Percentiles rank a stretch among this genome's conserved stretches.
Evolutionary conservation across 345 rosid species (phyloP).

Genomic region (Gossypium arboreum): DNA sequence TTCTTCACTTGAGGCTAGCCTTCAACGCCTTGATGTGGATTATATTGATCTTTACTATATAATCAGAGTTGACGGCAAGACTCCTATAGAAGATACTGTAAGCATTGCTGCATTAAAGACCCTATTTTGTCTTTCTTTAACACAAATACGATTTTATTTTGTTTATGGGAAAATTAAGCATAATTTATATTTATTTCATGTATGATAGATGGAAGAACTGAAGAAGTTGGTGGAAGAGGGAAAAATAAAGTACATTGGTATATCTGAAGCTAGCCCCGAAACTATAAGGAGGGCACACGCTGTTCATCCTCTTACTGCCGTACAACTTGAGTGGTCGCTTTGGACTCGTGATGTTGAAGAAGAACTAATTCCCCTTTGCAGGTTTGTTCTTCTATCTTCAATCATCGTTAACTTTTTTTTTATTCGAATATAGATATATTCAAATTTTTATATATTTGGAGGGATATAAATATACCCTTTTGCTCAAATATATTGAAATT

Average conservation of each 20-base stretch:
- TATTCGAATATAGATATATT: neutral
- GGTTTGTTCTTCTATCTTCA: conserved; percentile 4
- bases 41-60: neutral
- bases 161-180: no score
- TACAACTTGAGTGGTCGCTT: conserved; percentile 24
- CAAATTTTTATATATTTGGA: neutral
- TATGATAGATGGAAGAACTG: no score
- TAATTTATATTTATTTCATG: neutral
- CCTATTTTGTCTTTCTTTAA: no score
- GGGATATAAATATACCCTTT: no score
- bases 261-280: no score
- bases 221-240: no score
- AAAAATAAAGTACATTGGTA: no score
- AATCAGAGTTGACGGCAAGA: neutral
- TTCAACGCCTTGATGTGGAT: neutral
- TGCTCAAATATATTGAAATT: no score
- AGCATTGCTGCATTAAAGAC: no score
- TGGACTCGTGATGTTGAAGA: conserved; percentile 28
- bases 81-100: neutral
- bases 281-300: conserved; percentile 11
- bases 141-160: no score
- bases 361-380: conserved; percentile 23
- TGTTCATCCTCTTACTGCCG: conserved; percentile 20
- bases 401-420: neutral
- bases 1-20: neutral